phyloP scores from a whole-genome alignment of 768 basidiomycete genomes.

The Suillus cothurnatus region DNA sequence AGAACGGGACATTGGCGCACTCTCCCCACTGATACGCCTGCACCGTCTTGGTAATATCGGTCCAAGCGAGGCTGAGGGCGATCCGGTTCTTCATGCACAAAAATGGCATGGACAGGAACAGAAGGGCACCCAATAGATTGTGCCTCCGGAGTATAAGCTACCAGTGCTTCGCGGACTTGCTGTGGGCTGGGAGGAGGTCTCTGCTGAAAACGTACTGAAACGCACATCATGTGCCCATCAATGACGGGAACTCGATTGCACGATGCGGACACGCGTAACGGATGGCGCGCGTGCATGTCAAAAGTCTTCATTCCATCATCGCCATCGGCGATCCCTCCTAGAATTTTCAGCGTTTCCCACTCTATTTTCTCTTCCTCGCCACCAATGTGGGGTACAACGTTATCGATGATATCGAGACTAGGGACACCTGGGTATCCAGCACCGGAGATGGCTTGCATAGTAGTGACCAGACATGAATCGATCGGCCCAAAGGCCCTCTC shows the following conservation, averaged over 20 bases:
- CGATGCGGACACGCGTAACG: constrained; percentile 87
- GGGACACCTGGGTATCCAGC: constrained; percentile 97
- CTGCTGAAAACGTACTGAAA: constrained; percentile 80
- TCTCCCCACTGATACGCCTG: constrained; percentile 88
- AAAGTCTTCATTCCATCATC: constrained; percentile 64
- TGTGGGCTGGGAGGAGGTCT: constrained; percentile 85
- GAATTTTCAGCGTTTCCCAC: constrained; percentile 98
- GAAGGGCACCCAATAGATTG: constrained; percentile 79
- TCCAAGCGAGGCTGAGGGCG: constrained; percentile 94
- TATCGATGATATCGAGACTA: constrained; percentile 90
- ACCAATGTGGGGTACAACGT: constrained; percentile 91
- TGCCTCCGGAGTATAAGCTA: constrained; percentile 73
- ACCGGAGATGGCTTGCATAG: constrained; percentile 97
- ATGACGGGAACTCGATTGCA: constrained; percentile 96
- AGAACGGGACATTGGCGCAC: constrained; percentile 89
- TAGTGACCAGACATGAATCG: constrained; percentile 88
- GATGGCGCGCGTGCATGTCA: constrained; percentile 81
- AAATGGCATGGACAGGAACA: constrained; percentile 81
- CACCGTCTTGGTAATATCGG: constrained; percentile 86
- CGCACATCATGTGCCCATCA: constrained; percentile 92
- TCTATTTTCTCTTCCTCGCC: constrained; percentile 99
- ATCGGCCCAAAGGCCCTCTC: constrained; percentile 94
- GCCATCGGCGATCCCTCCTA: constrained; percentile 72
- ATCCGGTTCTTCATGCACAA: constrained; percentile 91
- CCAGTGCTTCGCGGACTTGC: constrained; percentile 83